Base-by-base conservation (phyloP, 306 rosid genomes). In the Mimosa bimucronata region DNA sequence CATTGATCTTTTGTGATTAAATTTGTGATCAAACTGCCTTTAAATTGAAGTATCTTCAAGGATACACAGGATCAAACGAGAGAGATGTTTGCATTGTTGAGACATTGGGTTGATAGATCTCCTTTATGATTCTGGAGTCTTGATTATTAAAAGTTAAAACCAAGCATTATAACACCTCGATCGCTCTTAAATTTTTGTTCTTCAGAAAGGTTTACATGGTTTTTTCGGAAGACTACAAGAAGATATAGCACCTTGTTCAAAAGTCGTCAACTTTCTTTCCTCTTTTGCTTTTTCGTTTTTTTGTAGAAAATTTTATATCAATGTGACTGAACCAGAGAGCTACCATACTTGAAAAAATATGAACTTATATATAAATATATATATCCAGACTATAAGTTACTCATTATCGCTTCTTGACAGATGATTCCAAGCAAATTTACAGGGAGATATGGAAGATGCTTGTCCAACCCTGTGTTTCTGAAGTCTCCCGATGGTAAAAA, bases 401-500 rank as follows among this genome's bases (percentile, higher is more conserved):
- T 38, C 44, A 67, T 21, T 55, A 55, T 21, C 18, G 12, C 26
- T 38, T 18, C 29, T 73, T 73, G 16, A 4, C 44, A 73, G 77
- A 73, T 13, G 45, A 30, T 73, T 50, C 77, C 77, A 48, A 46
- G 14, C 28, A 31, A 73, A 18, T 73, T 73, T 40, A 67, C 50
- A 0, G 18, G 29, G 52, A 38, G 30, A 40, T 67, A 40, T 38
- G 73, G 73, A 38, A 41, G 28, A 8, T 14, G 19, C n/a, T 34
- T 83, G 29, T 9, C 80, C 45, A 45, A 68, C 37, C 50, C 40
- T 0, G 66, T 69, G 28, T 3, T 13, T 57, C 77, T 83, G 18
- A 79, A 68, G 74, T 80, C 77, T 75, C 83, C 86, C 10, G 40
- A 75, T 75, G 80, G 78, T 6, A 44, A 41, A 5, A 28, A 57